Base-by-base conservation (phyloP, 495 filamentous ascomycete genomes). In the Acidiella bohemica region DNA sequence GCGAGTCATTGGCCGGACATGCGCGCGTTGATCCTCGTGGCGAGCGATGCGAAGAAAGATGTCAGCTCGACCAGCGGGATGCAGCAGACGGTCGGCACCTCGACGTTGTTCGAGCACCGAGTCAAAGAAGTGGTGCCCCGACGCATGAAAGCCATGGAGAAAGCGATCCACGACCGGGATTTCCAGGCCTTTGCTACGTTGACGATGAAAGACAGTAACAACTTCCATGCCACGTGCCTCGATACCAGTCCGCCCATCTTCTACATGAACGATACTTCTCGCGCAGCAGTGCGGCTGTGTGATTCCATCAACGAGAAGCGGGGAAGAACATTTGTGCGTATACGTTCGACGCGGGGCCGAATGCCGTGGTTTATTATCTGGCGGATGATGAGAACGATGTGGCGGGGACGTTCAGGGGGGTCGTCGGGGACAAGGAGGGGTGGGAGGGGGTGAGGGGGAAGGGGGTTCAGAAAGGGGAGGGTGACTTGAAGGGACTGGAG, bases 221-320 rank as follows among this genome's bases (percentile, higher is more conserved):
- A 72, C 39, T 99, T 99, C 75, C 90, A 99, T 58, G 84, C 90
- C 12, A 82, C 80, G 22, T 95, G 90, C 56, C 65, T 88, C 43
- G 90, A 99, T 64, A 95, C 92, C 0, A 81, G 80, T 58, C 90
- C 90, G 35, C 90, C 90, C 11, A 96, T 99, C 48, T 93, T 93
- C 65, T 99, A 99, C 65, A 72, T 96, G 67, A 99, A 96, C 55
- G 90, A 96, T 60, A 78, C 88, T 14, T 81, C 74, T 13, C 66
- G 81, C 12, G 84, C 86, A 6, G 84, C 86, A 9, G 81, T 99
- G 34, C 67, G 81, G 35, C 76, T 81, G 2, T 87, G 95, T 20
- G 84, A 96, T 64, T 74, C 73, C 28, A 80, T 96, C 61, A 99
- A 99, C 59, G 31, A 25, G 6, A 63, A 25, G 68, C 68, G 8